These are phyloP conservation scores for Aspergillus viridinutans DNA, from an alignment of 2,329 filamentous ascomycete genomes.

Conservation along the genomic window DNA sequence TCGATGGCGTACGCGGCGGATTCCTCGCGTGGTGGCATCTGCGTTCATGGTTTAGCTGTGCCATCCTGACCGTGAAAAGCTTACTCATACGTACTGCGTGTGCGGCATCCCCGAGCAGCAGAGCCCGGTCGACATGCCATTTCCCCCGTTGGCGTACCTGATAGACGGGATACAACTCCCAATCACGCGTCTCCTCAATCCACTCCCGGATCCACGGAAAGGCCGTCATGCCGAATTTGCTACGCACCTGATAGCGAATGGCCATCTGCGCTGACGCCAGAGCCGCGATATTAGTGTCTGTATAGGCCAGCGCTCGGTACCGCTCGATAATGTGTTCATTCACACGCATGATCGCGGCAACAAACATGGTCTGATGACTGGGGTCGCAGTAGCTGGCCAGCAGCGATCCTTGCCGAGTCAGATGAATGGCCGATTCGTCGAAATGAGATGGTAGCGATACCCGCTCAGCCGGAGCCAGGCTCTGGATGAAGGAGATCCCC, in stretches of 20 bases:
- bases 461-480: slow-evolving; percentile 21
- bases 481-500: slow-evolving; percentile 38
- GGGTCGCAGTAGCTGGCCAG: slow-evolving; percentile 34
- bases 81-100: slow-evolving; percentile 33
- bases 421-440: slow-evolving; percentile 22
- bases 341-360: slow-evolving; percentile 34
- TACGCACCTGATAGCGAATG: slow-evolving; percentile 29
- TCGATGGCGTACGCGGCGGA: slow-evolving; percentile 40
- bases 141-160: slow-evolving; percentile 31
- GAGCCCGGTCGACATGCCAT: slow-evolving; percentile 33
- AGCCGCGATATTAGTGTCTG: slow-evolving; percentile 22
- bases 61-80: slow-evolving; percentile 1
- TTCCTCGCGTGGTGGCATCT: slow-evolving; percentile 44
- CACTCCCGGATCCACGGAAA: slow-evolving; percentile 31
- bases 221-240: slow-evolving; percentile 27
- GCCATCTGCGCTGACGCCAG: slow-evolving; percentile 27
- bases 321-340: slow-evolving; percentile 23
- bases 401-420: slow-evolving; percentile 32
- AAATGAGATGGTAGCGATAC: slow-evolving; percentile 25
- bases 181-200: slow-evolving; percentile 27
- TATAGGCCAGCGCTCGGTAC: slow-evolving; percentile 12
- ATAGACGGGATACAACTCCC: slow-evolving; percentile 39
- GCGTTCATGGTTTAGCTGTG: not conserved
- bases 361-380: slow-evolving; percentile 29
- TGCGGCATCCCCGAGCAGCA: slow-evolving; percentile 43